Evolutionary conservation across 352 stramenopile genomes (phyloP), one percentile per base, ranked within the genome.

Genomic region (Phytophthora crassamura): DNA sequence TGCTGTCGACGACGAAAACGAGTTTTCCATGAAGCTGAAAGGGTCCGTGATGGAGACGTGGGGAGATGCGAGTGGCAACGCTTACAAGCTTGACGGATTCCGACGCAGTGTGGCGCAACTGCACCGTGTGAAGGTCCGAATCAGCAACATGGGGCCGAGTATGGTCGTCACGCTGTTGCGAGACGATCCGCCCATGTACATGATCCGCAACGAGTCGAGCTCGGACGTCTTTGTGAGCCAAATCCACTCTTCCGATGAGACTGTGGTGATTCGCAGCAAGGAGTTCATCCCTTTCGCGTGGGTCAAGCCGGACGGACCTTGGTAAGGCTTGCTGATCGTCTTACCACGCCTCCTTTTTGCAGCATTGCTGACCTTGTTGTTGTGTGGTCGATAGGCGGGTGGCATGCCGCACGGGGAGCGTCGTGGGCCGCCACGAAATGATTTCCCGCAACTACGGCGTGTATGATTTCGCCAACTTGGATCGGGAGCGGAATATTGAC

Each of bases 391-490:
- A 15, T 64, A 93, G 86, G 59, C 84, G 86, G 59, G 83, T 93
- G 15, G 78, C 82, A 32, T 96, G 84, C 42, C 81, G 84, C 30
- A 84, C 80, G 36, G 80, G 84, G 48, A 58, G 72, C 40, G 67
- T 76, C 10, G 72, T 76, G 22, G 67, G 84, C 3, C 76, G 78
- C 7, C 77, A 80, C 42, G 75, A 86, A 51, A 67, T 80, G 11
- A 75, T 83, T 2, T 89, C 80, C 28, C 77, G 79, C 25, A 81
- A 79, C 1, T 88, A 82, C 20, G 79, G 86, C 10, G 69, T 96
- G 28, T 96, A 93, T 56, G 88, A 96, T 60, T 96, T 96, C 42
- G 86, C 86, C 10, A 90, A 94, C 53, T 46, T 96, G 43, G 88
- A 96, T 53, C 66, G 83, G 30, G 84, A 96, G 22, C 82, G 82